These are phyloP conservation scores for Lyophyllum atratum DNA, from an alignment of 768 basidiomycete genomes.

Conservation along the genomic window DNA sequence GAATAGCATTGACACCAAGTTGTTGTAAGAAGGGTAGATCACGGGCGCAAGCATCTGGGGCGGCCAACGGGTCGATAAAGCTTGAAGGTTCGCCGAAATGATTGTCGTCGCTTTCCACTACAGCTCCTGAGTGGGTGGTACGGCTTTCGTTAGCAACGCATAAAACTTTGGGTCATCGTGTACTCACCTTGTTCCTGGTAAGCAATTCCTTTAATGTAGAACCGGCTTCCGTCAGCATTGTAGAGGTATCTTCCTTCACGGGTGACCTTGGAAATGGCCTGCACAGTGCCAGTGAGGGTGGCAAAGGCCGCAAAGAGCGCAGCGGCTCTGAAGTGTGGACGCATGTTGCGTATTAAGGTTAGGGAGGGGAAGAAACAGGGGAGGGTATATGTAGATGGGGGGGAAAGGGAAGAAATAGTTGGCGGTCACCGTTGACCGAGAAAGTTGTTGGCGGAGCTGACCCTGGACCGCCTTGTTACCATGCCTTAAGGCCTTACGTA, in stretches of 20 bases:
- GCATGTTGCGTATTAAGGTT: conserved; percentile 22
- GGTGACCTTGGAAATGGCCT: conserved; percentile 70
- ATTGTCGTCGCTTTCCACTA: conserved; percentile 51
- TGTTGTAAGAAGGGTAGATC: conserved; percentile 79
- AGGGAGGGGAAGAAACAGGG: conserved; percentile 1
- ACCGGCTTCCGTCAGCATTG: conserved; percentile 69
- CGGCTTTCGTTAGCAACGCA: neutral
- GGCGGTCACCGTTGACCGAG: neutral
- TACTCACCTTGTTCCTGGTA: conserved; percentile 78
- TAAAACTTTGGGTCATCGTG: neutral
- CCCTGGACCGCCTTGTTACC: neutral
- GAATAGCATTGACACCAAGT: conserved; percentile 79
- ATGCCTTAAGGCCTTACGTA: neutral
- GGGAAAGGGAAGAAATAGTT: conserved; percentile 1
- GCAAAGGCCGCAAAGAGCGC: conserved; percentile 40
- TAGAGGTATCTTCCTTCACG: conserved; percentile 83
- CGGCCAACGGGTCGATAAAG: conserved; percentile 79
- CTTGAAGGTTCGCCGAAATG: conserved; percentile 71
- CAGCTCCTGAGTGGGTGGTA: conserved; percentile 31
- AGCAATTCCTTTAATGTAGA: conserved; percentile 87
- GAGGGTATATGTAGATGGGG: conserved; percentile 1
- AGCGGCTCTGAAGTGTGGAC: conserved; percentile 26
- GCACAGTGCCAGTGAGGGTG: conserved; percentile 47
- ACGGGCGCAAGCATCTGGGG: conserved; percentile 66
- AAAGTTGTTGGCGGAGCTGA: neutral